These are phyloP conservation scores for Dactylellina drechsleri DNA, from an alignment of 2,329 filamentous ascomycete genomes.

Conservation along the genomic window DNA sequence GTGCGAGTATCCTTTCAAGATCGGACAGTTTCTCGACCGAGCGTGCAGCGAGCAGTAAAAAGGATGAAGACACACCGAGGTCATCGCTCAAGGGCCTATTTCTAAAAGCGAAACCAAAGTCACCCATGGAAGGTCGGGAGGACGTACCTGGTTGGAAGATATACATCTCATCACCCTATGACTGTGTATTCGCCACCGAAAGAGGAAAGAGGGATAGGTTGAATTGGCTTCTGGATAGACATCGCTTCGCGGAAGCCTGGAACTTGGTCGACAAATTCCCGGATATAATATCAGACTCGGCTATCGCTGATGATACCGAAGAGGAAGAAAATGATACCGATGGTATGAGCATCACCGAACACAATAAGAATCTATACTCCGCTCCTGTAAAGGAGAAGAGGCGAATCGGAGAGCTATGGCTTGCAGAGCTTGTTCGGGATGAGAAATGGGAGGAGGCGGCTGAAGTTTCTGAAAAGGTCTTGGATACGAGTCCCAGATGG, in stretches of 20 bases:
- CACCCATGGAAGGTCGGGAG: constrained; percentile 56
- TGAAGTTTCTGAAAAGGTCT: constrained; percentile 80
- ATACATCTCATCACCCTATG: constrained; percentile 95
- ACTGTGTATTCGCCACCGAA: constrained; percentile 91
- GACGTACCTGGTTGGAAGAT: constrained; percentile 75
- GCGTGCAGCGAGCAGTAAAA: constrained; percentile 29
- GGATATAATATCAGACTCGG: constrained; percentile 69
- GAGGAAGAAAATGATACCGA: constrained; percentile 74
- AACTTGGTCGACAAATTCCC: constrained; percentile 87
- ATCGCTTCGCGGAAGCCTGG: constrained; percentile 87
- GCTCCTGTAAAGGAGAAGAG: constrained; percentile 86
- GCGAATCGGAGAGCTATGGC: constrained; percentile 90
- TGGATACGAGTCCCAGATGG: constrained; percentile 83
- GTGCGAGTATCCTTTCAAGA: constrained; percentile 73
- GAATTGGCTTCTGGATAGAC: constrained; percentile 82
- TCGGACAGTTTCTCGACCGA: constrained; percentile 50
- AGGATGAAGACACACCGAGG: constrained; percentile 39
- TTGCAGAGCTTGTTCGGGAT: constrained; percentile 81
- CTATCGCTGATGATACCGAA: constrained; percentile 64
- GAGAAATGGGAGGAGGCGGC: constrained; percentile 82
- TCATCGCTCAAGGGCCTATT: constrained; percentile 49
- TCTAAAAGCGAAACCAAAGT: constrained; percentile 59
- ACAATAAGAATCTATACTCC: constrained; percentile 66
- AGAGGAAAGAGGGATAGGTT: constrained; percentile 87
- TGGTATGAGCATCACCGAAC: constrained; percentile 50